Evolutionary conservation across 2,329 filamentous ascomycete species (phyloP), one percentile per base, ranked within the genome.

Genomic region (Lachnellula hyalina): DNA sequence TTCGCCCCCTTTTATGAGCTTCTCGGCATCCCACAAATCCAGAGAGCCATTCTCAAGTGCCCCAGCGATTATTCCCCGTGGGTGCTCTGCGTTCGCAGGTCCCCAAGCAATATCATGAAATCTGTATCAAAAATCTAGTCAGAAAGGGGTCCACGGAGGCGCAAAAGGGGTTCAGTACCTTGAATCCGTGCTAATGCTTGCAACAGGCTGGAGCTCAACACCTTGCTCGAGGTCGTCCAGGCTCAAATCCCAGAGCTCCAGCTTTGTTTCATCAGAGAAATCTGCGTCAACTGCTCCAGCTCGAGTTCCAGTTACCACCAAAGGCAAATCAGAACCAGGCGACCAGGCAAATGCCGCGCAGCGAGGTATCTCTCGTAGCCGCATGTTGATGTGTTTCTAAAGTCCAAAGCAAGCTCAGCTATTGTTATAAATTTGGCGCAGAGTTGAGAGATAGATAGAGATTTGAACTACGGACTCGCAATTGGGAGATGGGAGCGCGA

Each of bases 61-160:
- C 70, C 92, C 94, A 51, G 94, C 94, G 74, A 99, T 94, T 70
- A 99, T 87, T 62, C 95, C 94, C 63, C 84, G 82, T 14, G 89
- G 86, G 67, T 90, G 81, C 60, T 90, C 85, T 58, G 87, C 86
- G 64, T 86, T 89, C 47, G 89, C 84, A 62, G 88, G 84, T 54
- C 90, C 87, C 94, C 94, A 99, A 57, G 93, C 91, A 71, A 99
- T 88, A 70, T 97, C 94, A 72, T 96, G 94, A 74, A 99, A 99
- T 67, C 94, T 96, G 68, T 44, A 46, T 58, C 42, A 35, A n/a
- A 25, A 23, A 42, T 36, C 50, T 40, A 53, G 53, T 51, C 47
- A 47, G 42, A 28, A 53, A 59, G 51, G 8, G 25, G 28, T 23
- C 32, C 51, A 14, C 23, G 46, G 12, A 23, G 36, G 15, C 11